Conservation (phyloP, 108 stramenopile species). For the Nitzschia inconspicua region DNA sequence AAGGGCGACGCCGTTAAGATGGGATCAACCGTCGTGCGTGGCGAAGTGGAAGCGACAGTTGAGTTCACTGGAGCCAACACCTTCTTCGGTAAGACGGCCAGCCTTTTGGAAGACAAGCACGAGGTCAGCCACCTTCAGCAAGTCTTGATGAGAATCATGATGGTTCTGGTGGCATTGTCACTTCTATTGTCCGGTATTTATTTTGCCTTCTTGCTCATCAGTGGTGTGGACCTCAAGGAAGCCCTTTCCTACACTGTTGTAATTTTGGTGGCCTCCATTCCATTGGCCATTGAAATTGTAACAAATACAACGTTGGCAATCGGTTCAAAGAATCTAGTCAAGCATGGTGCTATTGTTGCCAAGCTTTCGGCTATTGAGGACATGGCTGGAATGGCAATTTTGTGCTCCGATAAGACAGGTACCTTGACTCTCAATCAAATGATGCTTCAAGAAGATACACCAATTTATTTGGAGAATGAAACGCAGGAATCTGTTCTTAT, state of each 20-base stretch:
- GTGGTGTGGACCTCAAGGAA: slow-evolving; percentile 26
- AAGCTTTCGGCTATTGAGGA: slow-evolving; percentile 78
- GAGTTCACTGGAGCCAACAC: slow-evolving; percentile 70
- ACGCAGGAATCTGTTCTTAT: slow-evolving; percentile 54
- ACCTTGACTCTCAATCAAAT: slow-evolving; percentile 83
- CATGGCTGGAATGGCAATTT: slow-evolving; percentile 75
- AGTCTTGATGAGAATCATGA: slow-evolving; percentile 60
- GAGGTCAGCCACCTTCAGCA: slow-evolving; percentile 55
- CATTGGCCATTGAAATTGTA: slow-evolving; percentile 81
- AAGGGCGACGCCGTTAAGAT: slow-evolving; percentile 53
- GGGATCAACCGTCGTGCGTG: slow-evolving; percentile 72
- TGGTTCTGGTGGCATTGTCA: slow-evolving; percentile 52
- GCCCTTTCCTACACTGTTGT: slow-evolving; percentile 60
- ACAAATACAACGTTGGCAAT: slow-evolving; percentile 76
- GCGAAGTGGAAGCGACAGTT: slow-evolving; percentile 61
- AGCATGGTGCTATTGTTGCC: slow-evolving; percentile 74
- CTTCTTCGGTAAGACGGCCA: slow-evolving; percentile 78
- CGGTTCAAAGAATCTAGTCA: slow-evolving; percentile 61
- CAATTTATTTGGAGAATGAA: slow-evolving; percentile 35
- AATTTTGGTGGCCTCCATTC: slow-evolving; percentile 75
- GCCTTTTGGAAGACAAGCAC: slow-evolving; percentile 40
- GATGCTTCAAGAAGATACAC: slow-evolving; percentile 54
- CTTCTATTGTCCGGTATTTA: slow-evolving; percentile 47
- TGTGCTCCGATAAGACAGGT: slow-evolving; percentile 88
- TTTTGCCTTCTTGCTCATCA: slow-evolving; percentile 40